These are phyloP conservation scores for Acer saccharum DNA, from an alignment of 345 rosid genomes.

Conservation along the genomic window DNA sequence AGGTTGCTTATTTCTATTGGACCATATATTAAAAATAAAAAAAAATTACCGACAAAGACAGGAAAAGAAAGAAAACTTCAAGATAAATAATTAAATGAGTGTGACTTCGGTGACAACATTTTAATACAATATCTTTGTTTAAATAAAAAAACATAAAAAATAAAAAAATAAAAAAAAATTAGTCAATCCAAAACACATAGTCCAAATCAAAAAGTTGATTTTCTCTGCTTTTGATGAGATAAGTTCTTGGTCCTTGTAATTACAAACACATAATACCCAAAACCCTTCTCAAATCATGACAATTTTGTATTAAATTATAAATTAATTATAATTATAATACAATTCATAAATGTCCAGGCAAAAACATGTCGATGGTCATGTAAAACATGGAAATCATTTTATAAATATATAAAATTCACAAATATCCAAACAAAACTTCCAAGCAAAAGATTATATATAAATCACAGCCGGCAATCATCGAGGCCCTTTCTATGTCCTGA, in stretches of 20 bases:
- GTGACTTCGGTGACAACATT: not conserved
- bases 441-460: not conserved
- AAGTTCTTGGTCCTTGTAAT: not conserved
- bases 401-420: not conserved
- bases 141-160: not conserved
- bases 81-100: not conserved
- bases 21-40: not conserved
- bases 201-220: not conserved
- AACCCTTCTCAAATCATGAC: not conserved
- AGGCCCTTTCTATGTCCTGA: not conserved
- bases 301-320: not conserved
- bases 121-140: not conserved
- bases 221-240: not conserved
- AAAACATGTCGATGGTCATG: not conserved
- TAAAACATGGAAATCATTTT: not conserved
- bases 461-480: slow-evolving; percentile 5
- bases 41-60: not conserved
- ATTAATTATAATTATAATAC: not conserved
- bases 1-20: not conserved
- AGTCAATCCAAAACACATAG: not conserved
- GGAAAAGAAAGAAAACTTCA: not conserved
- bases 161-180: too few species aligned
- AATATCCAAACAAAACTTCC: not conserved
- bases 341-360: not conserved
- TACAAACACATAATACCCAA: not conserved